Percentiles rank a stretch among this genome's conserved stretches.
phyloP scores from a whole-genome alignment of 2,329 filamentous ascomycete genomes.

The Sphaerulina vaccinii region DNA sequence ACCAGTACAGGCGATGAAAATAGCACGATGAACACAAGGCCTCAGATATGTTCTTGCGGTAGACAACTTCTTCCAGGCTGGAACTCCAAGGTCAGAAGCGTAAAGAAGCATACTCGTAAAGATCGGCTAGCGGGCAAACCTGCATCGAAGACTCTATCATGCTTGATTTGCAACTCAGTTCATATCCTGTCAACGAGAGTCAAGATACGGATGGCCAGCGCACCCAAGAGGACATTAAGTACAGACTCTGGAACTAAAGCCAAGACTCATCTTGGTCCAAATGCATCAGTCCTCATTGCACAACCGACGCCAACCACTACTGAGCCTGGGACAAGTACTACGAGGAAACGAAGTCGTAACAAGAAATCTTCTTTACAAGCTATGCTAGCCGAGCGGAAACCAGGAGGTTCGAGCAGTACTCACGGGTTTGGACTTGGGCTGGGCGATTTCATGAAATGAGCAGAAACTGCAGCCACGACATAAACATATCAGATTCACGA shows the following conservation, averaged over 20 bases:
- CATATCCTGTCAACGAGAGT: too few species aligned
- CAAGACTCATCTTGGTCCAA: background rate
- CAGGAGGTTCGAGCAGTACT: background rate
- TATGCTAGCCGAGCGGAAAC: conserved; percentile 54
- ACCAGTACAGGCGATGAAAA: conserved; percentile 28
- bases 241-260: background rate
- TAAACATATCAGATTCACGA: too few species aligned
- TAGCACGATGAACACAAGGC: conserved; percentile 46
- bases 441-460: conserved; percentile 42
- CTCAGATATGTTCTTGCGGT: conserved; percentile 60
- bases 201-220: too few species aligned
- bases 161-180: conserved; percentile 1
- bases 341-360: conserved; percentile 61
- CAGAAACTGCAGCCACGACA: background rate
- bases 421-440: conserved; percentile 39
- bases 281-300: background rate
- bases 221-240: too few species aligned
- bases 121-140: background rate
- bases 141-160: background rate
- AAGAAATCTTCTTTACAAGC: conserved; percentile 63
- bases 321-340: conserved; percentile 48
- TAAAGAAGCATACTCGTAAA: conserved; percentile 6
- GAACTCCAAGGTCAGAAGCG: conserved; percentile 9
- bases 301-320: conserved; percentile 33
- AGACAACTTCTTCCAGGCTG: conserved; percentile 57